Evolutionary conservation across 129 eudicot genomes (phyloP).

Genomic region (Lonicera japonica): DNA sequence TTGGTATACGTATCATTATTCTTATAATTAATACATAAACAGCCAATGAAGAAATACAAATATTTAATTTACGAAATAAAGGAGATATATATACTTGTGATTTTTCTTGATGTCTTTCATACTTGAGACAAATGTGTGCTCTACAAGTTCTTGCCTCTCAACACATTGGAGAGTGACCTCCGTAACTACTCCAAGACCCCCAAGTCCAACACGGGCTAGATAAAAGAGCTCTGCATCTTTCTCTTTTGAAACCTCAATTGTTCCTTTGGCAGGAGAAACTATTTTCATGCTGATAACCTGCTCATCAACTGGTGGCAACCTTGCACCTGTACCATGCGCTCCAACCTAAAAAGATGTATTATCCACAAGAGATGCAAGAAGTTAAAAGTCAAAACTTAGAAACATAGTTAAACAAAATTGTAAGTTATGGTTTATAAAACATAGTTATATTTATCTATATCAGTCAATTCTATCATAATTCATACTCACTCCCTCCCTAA

Average conservation of each 20-base stretch:
- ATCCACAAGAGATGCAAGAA: slow-evolving; percentile 5
- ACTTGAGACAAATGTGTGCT: slow-evolving; percentile 82
- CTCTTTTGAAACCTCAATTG: slow-evolving; percentile 81
- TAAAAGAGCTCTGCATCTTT: slow-evolving; percentile 84
- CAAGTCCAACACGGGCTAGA: slow-evolving; percentile 92
- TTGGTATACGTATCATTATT: too few relatives aligned
- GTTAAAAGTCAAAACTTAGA: neutral
- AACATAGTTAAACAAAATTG: too few relatives aligned
- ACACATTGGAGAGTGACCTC: slow-evolving; percentile 99
- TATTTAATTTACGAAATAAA: neutral
- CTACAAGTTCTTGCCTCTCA: slow-evolving; percentile 94
- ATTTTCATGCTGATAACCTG: slow-evolving; percentile 96
- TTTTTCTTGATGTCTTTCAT: slow-evolving; percentile 81
- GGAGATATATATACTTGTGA: slow-evolving; percentile 59
- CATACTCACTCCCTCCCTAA: too few relatives aligned
- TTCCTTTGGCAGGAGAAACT: slow-evolving; percentile 92
- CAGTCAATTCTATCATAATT: too few relatives aligned
- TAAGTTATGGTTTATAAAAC: too few relatives aligned
- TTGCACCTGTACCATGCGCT: slow-evolving; percentile 99
- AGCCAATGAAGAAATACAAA: neutral
- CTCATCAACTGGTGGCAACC: slow-evolving; percentile 94
- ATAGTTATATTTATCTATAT: too few relatives aligned
- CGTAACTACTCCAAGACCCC: slow-evolving; percentile 94
- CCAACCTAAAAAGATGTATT: slow-evolving; percentile 53
- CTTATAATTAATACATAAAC: too few relatives aligned